phyloP scores from a whole-genome alignment of 371 early-diverging fungal genomes.

The Zychaea mexicana region DNA sequence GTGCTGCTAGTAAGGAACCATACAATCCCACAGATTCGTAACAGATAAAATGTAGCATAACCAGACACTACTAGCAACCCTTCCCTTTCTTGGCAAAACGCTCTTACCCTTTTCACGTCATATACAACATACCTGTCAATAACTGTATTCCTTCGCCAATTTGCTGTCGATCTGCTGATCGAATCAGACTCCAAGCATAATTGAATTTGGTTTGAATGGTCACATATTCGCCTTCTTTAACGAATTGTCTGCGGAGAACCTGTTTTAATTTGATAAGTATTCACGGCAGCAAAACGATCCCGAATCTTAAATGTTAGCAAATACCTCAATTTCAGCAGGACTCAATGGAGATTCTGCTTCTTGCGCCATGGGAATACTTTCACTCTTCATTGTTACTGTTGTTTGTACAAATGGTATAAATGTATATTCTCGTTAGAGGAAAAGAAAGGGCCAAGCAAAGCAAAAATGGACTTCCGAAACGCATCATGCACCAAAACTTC shows the following conservation, averaged over 20 bases:
- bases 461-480: too few species aligned
- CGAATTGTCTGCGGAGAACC: slow-evolving; percentile 75
- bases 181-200: slow-evolving; percentile 93
- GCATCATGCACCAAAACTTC: too few species aligned
- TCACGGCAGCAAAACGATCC: too few species aligned
- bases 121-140: slow-evolving; percentile 62
- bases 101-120: background rate
- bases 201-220: slow-evolving; percentile 93
- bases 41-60: too few species aligned
- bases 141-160: slow-evolving; percentile 78
- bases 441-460: background rate
- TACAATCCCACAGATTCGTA: too few species aligned
- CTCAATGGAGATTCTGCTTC: slow-evolving; percentile 46
- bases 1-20: background rate
- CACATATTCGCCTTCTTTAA: slow-evolving; percentile 67
- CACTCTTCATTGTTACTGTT: background rate
- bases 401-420: background rate
- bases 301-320: too few species aligned
- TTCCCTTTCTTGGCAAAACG: too few species aligned
- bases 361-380: slow-evolving; percentile 31
- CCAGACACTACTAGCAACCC: too few species aligned
- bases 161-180: slow-evolving; percentile 62
- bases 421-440: background rate
- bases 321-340: slow-evolving; percentile 43
- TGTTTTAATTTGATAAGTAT: slow-evolving; percentile 15